phyloP scores from a whole-genome alignment of 2,329 filamentous ascomycete genomes.

The Exserohilum turcica region DNA sequence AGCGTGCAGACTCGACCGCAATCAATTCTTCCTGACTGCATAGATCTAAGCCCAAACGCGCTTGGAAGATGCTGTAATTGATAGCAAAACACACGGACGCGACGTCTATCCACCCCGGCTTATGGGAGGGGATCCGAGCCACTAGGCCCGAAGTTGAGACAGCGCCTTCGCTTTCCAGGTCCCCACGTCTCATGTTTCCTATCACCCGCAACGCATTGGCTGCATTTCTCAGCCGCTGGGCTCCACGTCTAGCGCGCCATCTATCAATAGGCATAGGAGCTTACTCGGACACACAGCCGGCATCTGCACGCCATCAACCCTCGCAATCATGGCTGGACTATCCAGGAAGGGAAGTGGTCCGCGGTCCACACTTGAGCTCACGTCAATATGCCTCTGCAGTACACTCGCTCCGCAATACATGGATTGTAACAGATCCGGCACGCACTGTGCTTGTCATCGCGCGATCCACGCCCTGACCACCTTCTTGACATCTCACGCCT shows the following conservation, averaged over 20 bases:
- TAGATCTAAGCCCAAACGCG: constrained; percentile 28
- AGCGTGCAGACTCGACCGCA: constrained; percentile 23
- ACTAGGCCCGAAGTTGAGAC: constrained; percentile 47
- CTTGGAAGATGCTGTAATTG: constrained; percentile 42
- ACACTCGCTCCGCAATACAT: constrained; percentile 48
- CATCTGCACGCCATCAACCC: constrained; percentile 43
- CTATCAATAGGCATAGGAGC: constrained; percentile 48
- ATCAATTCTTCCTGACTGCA: constrained; percentile 30
- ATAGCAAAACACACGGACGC: constrained; percentile 40
- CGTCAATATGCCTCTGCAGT: constrained; percentile 49
- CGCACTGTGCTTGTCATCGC: constrained; percentile 44
- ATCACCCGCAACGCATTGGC: constrained; percentile 46
- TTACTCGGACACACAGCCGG: constrained; percentile 43
- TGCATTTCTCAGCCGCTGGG: constrained; percentile 40
- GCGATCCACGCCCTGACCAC: constrained; percentile 42
- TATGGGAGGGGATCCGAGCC: constrained; percentile 46
- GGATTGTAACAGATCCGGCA: constrained; percentile 47
- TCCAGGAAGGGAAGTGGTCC: constrained; percentile 41
- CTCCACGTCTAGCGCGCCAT: constrained; percentile 40
- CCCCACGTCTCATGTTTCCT: constrained; percentile 48
- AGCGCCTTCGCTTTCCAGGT: constrained; percentile 38
- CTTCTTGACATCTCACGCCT: constrained; percentile 32
- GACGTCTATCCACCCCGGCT: constrained; percentile 40
- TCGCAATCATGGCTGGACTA: constrained; percentile 43
- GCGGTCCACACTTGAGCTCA: constrained; percentile 46